Evolutionary conservation across 1,284 basidiomycete species (phyloP).

Genomic region (Cutaneotrichosporon cutaneum): DNA sequence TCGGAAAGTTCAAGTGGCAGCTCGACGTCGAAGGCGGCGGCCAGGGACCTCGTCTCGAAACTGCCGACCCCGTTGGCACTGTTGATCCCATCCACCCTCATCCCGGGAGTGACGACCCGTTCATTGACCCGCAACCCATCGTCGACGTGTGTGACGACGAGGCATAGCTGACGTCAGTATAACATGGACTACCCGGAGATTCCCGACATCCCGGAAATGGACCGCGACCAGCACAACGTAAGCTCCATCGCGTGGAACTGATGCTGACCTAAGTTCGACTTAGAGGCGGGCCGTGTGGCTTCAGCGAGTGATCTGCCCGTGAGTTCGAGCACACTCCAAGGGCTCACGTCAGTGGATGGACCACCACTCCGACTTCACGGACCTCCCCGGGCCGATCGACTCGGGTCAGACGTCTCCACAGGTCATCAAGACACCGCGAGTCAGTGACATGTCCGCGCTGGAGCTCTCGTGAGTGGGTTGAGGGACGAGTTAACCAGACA

Average conservation of each 20-base stretch:
- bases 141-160: background rate
- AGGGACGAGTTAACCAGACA: background rate
- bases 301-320: background rate
- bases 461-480: slow-evolving; percentile 30
- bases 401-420: slow-evolving; percentile 23
- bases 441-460: slow-evolving; percentile 43
- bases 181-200: background rate
- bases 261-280: background rate
- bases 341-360: background rate
- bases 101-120: background rate
- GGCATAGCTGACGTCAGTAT: background rate
- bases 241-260: background rate
- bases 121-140: background rate
- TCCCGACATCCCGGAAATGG: background rate
- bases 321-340: background rate
- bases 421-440: slow-evolving; percentile 14
- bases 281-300: background rate
- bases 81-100: background rate
- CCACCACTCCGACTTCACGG: background rate
- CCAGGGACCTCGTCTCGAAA: background rate
- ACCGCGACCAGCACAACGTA: background rate
- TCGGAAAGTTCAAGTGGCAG: slow-evolving; percentile 38
- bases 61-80: background rate
- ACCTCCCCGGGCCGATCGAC: slow-evolving; percentile 8
- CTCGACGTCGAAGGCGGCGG: slow-evolving; percentile 18